phyloP scores from a whole-genome alignment of 371 early-diverging fungal genomes.

The Circinella umbellata region DNA sequence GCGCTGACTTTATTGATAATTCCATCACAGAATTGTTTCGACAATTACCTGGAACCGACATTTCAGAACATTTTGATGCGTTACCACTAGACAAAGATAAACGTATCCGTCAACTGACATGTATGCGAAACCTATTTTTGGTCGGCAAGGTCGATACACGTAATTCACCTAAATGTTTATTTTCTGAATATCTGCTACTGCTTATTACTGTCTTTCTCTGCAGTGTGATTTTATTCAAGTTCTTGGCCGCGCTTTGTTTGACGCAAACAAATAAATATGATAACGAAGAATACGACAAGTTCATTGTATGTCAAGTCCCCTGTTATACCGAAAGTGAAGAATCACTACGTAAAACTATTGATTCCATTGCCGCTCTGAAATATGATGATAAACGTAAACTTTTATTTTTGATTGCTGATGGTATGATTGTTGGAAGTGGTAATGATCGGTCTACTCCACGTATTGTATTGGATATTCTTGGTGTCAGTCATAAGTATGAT shows the following conservation, averaged over 20 bases:
- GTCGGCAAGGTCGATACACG: conserved; percentile 91
- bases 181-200: conserved; percentile 87
- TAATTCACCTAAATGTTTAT: conserved; percentile 78
- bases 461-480: conserved; percentile 94
- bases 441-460: conserved; percentile 97
- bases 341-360: conserved; percentile 91
- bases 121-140: conserved; percentile 84
- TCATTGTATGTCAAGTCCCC: conserved; percentile 90
- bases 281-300: conserved; percentile 88
- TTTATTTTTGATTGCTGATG: conserved; percentile 89
- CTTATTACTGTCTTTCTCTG: conserved; percentile 81
- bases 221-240: conserved; percentile 90
- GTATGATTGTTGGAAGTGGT: conserved; percentile 95
- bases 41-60: conserved; percentile 68
- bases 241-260: conserved; percentile 89
- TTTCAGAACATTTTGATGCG: conserved; percentile 67
- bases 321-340: conserved; percentile 99
- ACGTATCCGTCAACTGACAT: conserved; percentile 56
- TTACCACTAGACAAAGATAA: conserved; percentile 40
- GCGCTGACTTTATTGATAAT: conserved; percentile 58
- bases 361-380: conserved; percentile 85
- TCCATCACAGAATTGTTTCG: conserved; percentile 70
- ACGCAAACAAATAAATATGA: conserved; percentile 67
- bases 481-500: conserved; percentile 79
- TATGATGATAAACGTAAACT: conserved; percentile 97